Evolutionary conservation across 495 filamentous ascomycete species (phyloP), one percentile per base, ranked within the genome.

Genomic region (Paragyromitra xinjiangensis): DNA sequence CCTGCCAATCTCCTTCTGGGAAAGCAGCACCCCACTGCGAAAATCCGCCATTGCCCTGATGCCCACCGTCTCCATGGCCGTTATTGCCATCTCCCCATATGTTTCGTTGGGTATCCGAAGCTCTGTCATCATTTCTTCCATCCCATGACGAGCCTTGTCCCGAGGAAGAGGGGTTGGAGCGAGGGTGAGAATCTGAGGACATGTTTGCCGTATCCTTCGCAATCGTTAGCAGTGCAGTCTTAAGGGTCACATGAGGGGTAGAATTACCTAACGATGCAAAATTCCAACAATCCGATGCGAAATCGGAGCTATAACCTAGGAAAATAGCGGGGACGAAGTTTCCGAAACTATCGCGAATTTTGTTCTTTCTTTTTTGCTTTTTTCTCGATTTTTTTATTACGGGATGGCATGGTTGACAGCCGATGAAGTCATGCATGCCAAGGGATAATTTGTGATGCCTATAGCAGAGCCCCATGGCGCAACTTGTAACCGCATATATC

Each of bases 391-490:
- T 55, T 64, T 64, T 34, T 37, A n/a, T 64, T 48, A 29, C 5
- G 5, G 56, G 34, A 45, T 69, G n/a, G 39, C 16, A 70, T 56
- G 42, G 61, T 45, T 51, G 56, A 50, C 51, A 69, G 34, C 55
- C 44, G 73, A 63, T 76, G 67, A 75, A 72, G 73, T 76, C 73
- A 76, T 76, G 58, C 67, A 48, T 64, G 73, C 73, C 73, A 76
- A 76, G 73, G n/a, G 6, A 12, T 34, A 7, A 8, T 22, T 55
- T 11, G 2, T 45, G 44, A 45, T 48, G 44, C 16, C 61, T 6
- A 14, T 51, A 66, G 16, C 37, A 73, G 61, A 67, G 70, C 70
- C 70, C 59, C 59, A 73, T 26, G 6, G 14, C 62, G 11, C 14
- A 50, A 16, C 24, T 44, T 26, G 22, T 59, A 48, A 45, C 22